A percentile compares a stretch with the other conserved stretches of the same genome.
Conservation (phyloP, 164 flowering plant genomes). For the Malania oleifera region DNA sequence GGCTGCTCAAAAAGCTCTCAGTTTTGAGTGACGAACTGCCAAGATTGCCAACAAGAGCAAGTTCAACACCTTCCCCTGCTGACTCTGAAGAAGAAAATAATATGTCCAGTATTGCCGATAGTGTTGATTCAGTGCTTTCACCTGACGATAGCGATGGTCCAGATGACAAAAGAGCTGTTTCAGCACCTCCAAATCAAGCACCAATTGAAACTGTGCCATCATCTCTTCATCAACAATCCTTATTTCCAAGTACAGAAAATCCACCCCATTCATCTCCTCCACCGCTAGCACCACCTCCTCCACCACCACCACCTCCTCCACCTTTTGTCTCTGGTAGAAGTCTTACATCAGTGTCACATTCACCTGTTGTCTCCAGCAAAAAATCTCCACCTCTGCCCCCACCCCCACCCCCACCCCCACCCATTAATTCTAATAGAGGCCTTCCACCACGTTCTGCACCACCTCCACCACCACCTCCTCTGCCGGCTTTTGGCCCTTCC, state of each 20-base stretch:
- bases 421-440: not conserved
- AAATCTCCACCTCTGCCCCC: slow-evolving; percentile 18
- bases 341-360: not conserved
- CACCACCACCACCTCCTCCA: slow-evolving; percentile 2
- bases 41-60: slow-evolving; percentile 46
- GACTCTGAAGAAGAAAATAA: slow-evolving; percentile 87
- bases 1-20: slow-evolving; percentile 89
- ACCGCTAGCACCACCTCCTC: slow-evolving; percentile 11
- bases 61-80: slow-evolving; percentile 53
- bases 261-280: slow-evolving; percentile 17
- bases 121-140: slow-evolving; percentile 24
- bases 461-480: slow-evolving; percentile 14
- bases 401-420: slow-evolving; percentile 19
- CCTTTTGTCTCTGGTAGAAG: not conserved
- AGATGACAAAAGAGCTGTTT: slow-evolving; percentile 8
- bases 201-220: slow-evolving; percentile 9
- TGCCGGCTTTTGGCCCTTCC: not conserved
- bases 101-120: slow-evolving; percentile 58
- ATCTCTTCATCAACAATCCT: slow-evolving; percentile 13
- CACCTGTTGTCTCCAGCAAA: no score
- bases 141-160: slow-evolving; percentile 19
- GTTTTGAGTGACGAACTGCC: slow-evolving; percentile 57
- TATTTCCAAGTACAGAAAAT: slow-evolving; percentile 10
- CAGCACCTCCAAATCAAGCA: slow-evolving; percentile 14
- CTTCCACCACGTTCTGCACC: slow-evolving; percentile 26